phyloP scores from a whole-genome alignment of 1,284 basidiomycete species.

The Microbotryomycetes sp. region DNA sequence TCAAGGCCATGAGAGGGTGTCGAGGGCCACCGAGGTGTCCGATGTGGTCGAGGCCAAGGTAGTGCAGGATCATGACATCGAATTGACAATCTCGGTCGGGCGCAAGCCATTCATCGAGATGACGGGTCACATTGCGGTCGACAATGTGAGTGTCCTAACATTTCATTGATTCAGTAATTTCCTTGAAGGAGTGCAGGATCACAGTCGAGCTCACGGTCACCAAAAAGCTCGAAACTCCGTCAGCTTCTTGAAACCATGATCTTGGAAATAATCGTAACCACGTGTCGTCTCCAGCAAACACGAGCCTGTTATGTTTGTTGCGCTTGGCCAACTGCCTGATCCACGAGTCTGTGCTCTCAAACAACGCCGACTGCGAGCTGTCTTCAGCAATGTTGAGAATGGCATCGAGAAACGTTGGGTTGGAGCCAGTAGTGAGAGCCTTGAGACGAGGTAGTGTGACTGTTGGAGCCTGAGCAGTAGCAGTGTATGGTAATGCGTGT shows the following conservation, averaged over 20 bases:
- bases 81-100: constrained; percentile 7
- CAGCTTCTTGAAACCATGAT: constrained; percentile 24
- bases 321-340: constrained; percentile 6
- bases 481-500: constrained; percentile 27
- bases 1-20: constrained; percentile 32
- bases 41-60: constrained; percentile 35
- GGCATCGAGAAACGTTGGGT: constrained; percentile 35
- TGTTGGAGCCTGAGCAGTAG: constrained; percentile 32
- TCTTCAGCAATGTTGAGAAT: constrained; percentile 33
- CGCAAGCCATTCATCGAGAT: constrained; percentile 15
- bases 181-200: too few relatives aligned
- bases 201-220: constrained; percentile 32
- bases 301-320: constrained; percentile 1
- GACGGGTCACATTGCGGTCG: constrained; percentile 33
- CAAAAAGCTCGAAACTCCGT: constrained; percentile 34
- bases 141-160: constrained; percentile 29
- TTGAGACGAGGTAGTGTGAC: constrained; percentile 35
- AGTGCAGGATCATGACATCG: constrained; percentile 34
- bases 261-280: constrained; percentile 33
- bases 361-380: constrained; percentile 3
- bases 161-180: neutral
- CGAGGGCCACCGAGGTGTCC: constrained; percentile 32
- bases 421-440: constrained; percentile 33
- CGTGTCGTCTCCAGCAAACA: constrained; percentile 35
- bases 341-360: constrained; percentile 34